A percentile compares a stretch with the other conserved stretches of the same genome.
Evolutionary conservation across 805 yeast species (phyloP).

Genomic region (Starmerella lactis-condensi): DNA sequence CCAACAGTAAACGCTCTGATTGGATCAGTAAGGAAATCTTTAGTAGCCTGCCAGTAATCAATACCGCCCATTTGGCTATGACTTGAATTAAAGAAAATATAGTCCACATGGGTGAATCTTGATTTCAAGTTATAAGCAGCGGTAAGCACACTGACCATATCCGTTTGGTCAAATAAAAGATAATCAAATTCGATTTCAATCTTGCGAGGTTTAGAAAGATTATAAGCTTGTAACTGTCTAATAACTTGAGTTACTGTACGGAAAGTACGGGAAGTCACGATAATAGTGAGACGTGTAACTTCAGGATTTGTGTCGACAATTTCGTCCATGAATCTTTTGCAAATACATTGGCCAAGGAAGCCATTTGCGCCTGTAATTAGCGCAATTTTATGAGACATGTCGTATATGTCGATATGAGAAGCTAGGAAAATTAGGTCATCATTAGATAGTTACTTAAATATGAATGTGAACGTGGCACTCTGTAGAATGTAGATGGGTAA

Average conservation of each 20-base stretch:
- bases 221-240: constrained; percentile 26
- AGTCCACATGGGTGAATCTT: constrained; percentile 52
- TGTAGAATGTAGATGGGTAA: no score
- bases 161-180: constrained; percentile 68
- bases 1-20: constrained; percentile 76
- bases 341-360: constrained; percentile 73
- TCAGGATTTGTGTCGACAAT: constrained; percentile 24
- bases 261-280: constrained; percentile 77
- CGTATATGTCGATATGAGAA: no score
- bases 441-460: no score
- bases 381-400: constrained; percentile 20
- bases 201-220: constrained; percentile 23
- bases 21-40: constrained; percentile 48
- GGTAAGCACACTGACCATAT: constrained; percentile 65
- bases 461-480: no score
- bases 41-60: constrained; percentile 63
- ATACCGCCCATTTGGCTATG: constrained; percentile 76
- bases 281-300: constrained; percentile 44
- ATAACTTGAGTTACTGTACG: constrained; percentile 70
- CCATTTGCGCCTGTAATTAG: constrained; percentile 28
- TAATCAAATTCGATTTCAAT: constrained; percentile 71
- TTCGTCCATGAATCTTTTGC: constrained; percentile 53
- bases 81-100: constrained; percentile 72
- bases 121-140: constrained; percentile 55
- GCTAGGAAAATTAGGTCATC: no score